Conservation (phyloP, 108 stramenopile species). For the Pseudonitzschia multiseries region DNA sequence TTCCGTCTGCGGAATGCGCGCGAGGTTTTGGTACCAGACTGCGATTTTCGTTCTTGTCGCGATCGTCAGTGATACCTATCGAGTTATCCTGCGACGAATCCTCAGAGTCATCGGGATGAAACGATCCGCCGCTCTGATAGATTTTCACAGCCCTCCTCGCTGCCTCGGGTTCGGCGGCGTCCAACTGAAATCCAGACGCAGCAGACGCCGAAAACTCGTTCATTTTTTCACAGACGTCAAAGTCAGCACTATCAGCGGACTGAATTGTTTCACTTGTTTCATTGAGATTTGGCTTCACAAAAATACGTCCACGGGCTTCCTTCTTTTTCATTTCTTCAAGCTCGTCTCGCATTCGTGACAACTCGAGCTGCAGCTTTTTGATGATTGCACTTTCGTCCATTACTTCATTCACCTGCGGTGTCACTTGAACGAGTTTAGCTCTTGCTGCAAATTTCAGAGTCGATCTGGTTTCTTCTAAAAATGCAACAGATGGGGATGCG, state of each 20-base stretch:
- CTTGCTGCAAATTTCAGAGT: constrained; percentile 94
- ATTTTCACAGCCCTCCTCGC: constrained; percentile 11
- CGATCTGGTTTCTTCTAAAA: constrained; percentile 93
- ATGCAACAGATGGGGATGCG: constrained; percentile 81
- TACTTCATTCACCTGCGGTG: constrained; percentile 78
- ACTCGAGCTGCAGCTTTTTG: constrained; percentile 74
- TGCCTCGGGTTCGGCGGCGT: constrained; percentile 18
- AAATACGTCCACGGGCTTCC: not conserved
- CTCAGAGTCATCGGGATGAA: not conserved
- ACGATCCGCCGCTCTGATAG: constrained; percentile 5
- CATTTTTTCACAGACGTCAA: constrained; percentile 1
- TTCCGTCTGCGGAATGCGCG: not conserved
- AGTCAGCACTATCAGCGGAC: not conserved
- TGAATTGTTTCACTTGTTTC: not conserved
- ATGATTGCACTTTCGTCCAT: constrained; percentile 74
- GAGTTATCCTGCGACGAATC: constrained; percentile 9
- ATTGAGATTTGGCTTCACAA: not conserved
- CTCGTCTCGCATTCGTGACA: constrained; percentile 47
- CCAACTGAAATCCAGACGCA: constrained; percentile 14
- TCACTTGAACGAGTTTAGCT: constrained; percentile 85
- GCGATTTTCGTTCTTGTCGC: constrained; percentile 1
- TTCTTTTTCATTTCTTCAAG: constrained; percentile 23
- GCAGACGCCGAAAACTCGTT: not conserved
- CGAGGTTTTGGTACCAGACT: not conserved
- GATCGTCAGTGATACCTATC: not conserved